Percentiles rank a stretch among this genome's conserved stretches.
Evolutionary conservation across 2,329 filamentous ascomycete genomes (phyloP).

Genomic region (Claviceps spartinae): DNA sequence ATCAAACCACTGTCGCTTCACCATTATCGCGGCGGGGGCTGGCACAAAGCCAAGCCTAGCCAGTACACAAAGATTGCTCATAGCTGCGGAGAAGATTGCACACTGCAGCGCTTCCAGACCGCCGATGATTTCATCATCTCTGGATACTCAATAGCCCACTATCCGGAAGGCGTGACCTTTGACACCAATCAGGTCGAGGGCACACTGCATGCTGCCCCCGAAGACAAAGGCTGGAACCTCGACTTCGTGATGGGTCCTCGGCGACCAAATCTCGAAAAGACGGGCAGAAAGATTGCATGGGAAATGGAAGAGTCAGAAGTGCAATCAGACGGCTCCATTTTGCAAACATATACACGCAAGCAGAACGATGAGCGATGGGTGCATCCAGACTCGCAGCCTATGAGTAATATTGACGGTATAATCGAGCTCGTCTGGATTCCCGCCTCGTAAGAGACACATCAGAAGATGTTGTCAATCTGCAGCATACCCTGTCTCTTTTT

Average conservation of each 20-base stretch:
- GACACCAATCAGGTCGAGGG: conserved; percentile 37
- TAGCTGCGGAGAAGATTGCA: conserved; percentile 47
- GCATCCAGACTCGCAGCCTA: conserved; percentile 28
- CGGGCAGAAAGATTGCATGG: conserved; percentile 38
- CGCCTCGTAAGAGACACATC: conserved; percentile 5
- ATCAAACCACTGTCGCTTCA: conserved; percentile 47
- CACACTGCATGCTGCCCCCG: conserved; percentile 36
- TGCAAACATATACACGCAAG: conserved; percentile 40
- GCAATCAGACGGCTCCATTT: conserved; percentile 34
- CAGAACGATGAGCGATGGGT: conserved; percentile 41
- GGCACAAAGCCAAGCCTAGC: conserved; percentile 40
- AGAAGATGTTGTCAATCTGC: background rate
- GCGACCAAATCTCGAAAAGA: conserved; percentile 31
- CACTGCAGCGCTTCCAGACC: conserved; percentile 43
- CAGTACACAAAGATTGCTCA: conserved; percentile 44
- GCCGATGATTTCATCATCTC: conserved; percentile 40
- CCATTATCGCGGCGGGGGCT: conserved; percentile 49
- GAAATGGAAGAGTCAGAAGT: conserved; percentile 37
- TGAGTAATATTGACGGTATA: conserved; percentile 40
- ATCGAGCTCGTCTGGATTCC: conserved; percentile 45
- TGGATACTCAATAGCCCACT: conserved; percentile 46
- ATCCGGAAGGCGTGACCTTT: conserved; percentile 36
- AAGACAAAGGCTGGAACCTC: conserved; percentile 34
- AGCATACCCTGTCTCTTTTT: background rate
- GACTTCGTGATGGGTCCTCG: conserved; percentile 39